These are phyloP conservation scores for Aspergillus haitiensis DNA, from an alignment of 495 filamentous ascomycete species.

Conservation along the genomic window DNA sequence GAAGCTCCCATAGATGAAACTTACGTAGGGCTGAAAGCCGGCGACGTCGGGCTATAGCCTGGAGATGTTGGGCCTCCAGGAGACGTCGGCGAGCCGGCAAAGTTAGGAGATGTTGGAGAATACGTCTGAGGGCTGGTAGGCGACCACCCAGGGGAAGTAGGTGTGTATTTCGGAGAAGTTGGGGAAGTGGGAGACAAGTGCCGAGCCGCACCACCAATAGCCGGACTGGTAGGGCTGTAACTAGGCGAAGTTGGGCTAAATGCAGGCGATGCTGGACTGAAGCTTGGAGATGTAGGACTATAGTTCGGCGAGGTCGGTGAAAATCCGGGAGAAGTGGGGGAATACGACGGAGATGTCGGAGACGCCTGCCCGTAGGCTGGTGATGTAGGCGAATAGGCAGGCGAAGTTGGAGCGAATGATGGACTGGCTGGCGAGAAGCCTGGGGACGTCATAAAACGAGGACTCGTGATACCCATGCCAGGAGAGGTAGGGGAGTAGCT, in stretches of 20 bases:
- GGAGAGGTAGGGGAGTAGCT: slow-evolving; percentile 65
- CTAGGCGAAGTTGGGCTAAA: slow-evolving; percentile 61
- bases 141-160: slow-evolving; percentile 69
- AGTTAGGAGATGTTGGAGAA: slow-evolving; percentile 73
- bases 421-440: slow-evolving; percentile 67
- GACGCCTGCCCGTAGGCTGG: slow-evolving; percentile 65
- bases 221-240: slow-evolving; percentile 69
- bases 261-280: slow-evolving; percentile 60
- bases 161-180: slow-evolving; percentile 73
- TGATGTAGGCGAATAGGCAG: slow-evolving; percentile 82
- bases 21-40: slow-evolving; percentile 50
- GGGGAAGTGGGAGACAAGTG: slow-evolving; percentile 65
- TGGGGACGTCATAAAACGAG: slow-evolving; percentile 54
- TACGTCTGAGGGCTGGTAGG: slow-evolving; percentile 70
- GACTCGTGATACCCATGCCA: slow-evolving; percentile 58
- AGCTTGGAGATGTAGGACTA: slow-evolving; percentile 62
- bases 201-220: slow-evolving; percentile 46
- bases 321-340: slow-evolving; percentile 81
- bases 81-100: slow-evolving; percentile 60
- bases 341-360: slow-evolving; percentile 71
- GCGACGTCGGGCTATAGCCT: slow-evolving; percentile 58
- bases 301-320: slow-evolving; percentile 70
- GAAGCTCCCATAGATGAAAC: slow-evolving; percentile 11
- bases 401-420: slow-evolving; percentile 70
- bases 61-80: slow-evolving; percentile 53